These are phyloP conservation scores for Cladosporium oxysporum DNA, from an alignment of 2,329 filamentous ascomycete genomes.

Conservation along the genomic window DNA sequence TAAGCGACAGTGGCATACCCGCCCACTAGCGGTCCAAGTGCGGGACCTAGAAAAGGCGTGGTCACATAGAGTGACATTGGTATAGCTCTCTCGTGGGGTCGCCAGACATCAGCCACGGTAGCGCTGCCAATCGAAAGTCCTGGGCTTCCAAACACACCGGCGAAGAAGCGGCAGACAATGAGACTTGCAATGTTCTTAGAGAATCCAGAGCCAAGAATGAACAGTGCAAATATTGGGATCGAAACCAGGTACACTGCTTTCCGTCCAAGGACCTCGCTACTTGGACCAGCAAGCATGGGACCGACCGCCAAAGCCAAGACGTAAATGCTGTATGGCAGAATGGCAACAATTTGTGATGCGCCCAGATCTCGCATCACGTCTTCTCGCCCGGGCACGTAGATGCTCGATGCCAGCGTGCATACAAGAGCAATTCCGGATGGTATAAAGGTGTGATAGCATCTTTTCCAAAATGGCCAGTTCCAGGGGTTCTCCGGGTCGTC, in stretches of 20 bases:
- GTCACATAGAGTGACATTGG: slow-evolving; percentile 30
- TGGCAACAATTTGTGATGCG: slow-evolving; percentile 56
- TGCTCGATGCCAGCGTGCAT: slow-evolving; percentile 37
- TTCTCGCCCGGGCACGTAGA: slow-evolving; percentile 24
- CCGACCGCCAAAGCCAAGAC: slow-evolving; percentile 62
- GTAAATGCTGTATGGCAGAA: slow-evolving; percentile 61
- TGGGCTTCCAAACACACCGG: slow-evolving; percentile 69
- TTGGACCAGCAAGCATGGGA: slow-evolving; percentile 59
- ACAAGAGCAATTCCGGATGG: slow-evolving; percentile 37
- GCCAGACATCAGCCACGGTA: slow-evolving; percentile 27
- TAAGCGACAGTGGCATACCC: slow-evolving; percentile 24
- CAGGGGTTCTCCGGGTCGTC: slow-evolving; percentile 51
- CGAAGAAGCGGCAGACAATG: slow-evolving; percentile 65
- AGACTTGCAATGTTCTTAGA: slow-evolving; percentile 54
- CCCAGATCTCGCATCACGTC: slow-evolving; percentile 56
- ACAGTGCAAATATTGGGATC: slow-evolving; percentile 54
- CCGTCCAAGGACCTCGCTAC: slow-evolving; percentile 61
- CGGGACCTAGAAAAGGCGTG: slow-evolving; percentile 40
- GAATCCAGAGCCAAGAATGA: slow-evolving; percentile 58
- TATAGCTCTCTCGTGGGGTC: slow-evolving; percentile 23
- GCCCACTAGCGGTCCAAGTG: slow-evolving; percentile 44
- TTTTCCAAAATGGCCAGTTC: slow-evolving; percentile 54
- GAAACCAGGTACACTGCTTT: slow-evolving; percentile 53
- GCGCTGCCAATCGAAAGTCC: slow-evolving; percentile 39
- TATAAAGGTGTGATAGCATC: slow-evolving; percentile 42